Base-by-base conservation (phyloP, 768 basidiomycete genomes). In the Mycena chlorophos region DNA sequence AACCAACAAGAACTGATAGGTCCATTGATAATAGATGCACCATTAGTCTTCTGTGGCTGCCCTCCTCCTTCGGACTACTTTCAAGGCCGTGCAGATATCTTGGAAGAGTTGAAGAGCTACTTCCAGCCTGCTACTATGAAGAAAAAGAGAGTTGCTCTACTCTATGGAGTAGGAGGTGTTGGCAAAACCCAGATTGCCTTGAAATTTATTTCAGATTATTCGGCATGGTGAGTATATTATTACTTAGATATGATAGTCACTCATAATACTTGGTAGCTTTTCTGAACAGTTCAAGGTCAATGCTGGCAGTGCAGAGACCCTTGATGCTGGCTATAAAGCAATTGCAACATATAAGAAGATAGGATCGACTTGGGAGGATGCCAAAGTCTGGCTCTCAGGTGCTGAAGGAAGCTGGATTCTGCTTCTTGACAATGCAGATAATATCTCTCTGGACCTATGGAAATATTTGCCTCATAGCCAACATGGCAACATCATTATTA, bases 401-500 rank as follows among this genome's bases (percentile, higher is more conserved):
- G 29, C 27, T 29, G 16, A 16, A 4, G 30, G 43, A 8, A 5
- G 28, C 4, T 60, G 51, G 45, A 43, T 60, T 13, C 14, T 56
- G 2, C 27, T 46, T 12, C 51, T 42, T 38, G 45, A 51, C 38
- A 53, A 56, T 50, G 39, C 55, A 48, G 60, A 57, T 61, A 37
- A 52, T 30, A 40, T 27, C 2, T 38, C 13, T 20, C 39, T 57
- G 1, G 37, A 47, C 14, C 28, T 61, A 25, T 34, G 49, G n/a
- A 3, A 22, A 22, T 39, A 23, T 50, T 22, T 61, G 13, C 55
- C 59, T 28, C 26, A 20, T 1, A 46, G 58, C 38, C 25, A 29
- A 2, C 55, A 54, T 40, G 59, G 59, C 3, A 56, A 55, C 34
- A 51, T 61, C 12, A 17, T 61, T 1, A 54, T 61, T 22, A 61